These are phyloP conservation scores for Russula abietina DNA, from an alignment of 768 basidiomycete genomes.

Conservation along the genomic window DNA sequence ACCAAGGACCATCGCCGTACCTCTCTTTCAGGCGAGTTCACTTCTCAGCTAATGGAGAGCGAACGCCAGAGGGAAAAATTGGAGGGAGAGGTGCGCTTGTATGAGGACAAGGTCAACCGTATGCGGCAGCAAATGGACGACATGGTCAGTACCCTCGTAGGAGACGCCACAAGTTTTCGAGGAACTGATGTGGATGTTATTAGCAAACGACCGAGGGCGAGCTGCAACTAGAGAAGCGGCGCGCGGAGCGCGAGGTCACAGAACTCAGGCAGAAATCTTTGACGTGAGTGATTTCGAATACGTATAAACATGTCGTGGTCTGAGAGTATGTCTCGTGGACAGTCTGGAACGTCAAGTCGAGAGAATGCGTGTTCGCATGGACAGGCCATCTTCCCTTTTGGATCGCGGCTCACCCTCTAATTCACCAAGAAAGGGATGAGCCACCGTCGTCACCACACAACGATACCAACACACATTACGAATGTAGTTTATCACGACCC, in stretches of 20 bases:
- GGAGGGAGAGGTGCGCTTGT: conserved; percentile 58
- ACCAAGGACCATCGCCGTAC: conserved; percentile 40
- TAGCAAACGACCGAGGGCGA: conserved; percentile 67
- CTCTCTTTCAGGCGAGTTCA: conserved; percentile 39
- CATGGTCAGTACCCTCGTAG: conserved; percentile 42
- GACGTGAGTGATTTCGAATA: conserved; percentile 40
- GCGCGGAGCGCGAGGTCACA: conserved; percentile 68
- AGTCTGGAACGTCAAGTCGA: conserved; percentile 60
- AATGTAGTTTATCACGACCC: conserved; percentile 1
- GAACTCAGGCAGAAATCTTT: conserved; percentile 68
- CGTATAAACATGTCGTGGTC: neutral
- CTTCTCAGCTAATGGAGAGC: conserved; percentile 50
- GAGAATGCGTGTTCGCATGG: conserved; percentile 57
- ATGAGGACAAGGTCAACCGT: conserved; percentile 50
- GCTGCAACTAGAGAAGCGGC: conserved; percentile 65
- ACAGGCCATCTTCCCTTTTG: conserved; percentile 43
- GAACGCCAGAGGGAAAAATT: conserved; percentile 56
- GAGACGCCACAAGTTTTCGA: neutral
- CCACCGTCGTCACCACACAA: neutral
- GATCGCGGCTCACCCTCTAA: conserved; percentile 31
- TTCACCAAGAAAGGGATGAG: conserved; percentile 33
- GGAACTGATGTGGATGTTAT: conserved; percentile 13
- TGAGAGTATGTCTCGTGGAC: neutral
- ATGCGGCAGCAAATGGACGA: conserved; percentile 57
- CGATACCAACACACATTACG: neutral